These are phyloP conservation scores for Colletotrichum lentis DNA, from an alignment of 2,329 filamentous ascomycete genomes.

Conservation along the genomic window DNA sequence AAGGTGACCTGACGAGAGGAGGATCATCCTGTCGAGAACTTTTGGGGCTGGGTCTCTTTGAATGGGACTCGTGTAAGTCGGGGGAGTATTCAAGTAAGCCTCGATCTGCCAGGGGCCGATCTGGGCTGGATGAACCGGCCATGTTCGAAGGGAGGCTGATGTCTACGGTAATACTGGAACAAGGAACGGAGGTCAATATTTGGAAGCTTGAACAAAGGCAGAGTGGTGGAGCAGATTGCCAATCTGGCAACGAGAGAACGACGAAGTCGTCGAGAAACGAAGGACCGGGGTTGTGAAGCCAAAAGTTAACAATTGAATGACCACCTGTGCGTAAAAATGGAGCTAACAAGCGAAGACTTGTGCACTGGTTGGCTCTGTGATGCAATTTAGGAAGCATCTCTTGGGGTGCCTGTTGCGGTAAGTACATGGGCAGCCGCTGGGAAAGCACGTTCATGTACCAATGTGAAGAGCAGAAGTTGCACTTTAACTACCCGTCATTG, in stretches of 20 bases:
- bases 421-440: neutral
- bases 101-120: neutral
- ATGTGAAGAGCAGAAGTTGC: neutral
- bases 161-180: neutral
- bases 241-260: neutral
- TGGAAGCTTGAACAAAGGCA: neutral
- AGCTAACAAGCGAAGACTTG: no score
- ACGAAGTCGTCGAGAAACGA: neutral
- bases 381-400: neutral
- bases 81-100: neutral
- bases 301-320: neutral
- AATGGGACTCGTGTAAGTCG: no score
- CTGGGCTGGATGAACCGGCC: slow-evolving; percentile 4
- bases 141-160: neutral
- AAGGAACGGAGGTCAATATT: no score
- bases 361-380: accelerated
- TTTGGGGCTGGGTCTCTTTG: neutral
- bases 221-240: neutral
- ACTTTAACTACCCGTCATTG: no score
- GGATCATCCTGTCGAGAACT: neutral
- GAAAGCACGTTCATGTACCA: neutral
- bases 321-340: neutral
- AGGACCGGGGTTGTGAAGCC: neutral
- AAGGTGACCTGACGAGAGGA: neutral
- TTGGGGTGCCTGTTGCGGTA: neutral